These are phyloP conservation scores for Drechmeria coniospora DNA, from an alignment of 2,329 filamentous ascomycete genomes.

Conservation along the genomic window DNA sequence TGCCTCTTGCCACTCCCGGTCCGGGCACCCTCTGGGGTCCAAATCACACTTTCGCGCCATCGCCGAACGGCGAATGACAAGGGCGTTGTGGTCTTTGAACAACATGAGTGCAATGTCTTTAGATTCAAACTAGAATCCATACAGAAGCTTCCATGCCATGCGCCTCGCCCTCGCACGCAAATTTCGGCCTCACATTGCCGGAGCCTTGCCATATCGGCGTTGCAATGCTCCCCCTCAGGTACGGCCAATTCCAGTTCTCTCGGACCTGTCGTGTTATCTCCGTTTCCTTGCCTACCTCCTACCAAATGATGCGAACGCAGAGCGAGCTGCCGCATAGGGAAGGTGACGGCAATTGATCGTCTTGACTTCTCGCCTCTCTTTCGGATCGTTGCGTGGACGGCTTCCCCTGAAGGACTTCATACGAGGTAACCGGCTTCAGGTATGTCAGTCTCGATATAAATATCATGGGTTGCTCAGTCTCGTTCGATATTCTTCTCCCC, in stretches of 20 bases:
- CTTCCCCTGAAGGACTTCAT: no score
- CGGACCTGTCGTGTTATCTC: background rate
- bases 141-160: constrained; percentile 1
- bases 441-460: constrained; percentile 4
- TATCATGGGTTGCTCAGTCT: background rate
- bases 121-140: constrained; percentile 2
- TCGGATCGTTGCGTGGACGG: no score
- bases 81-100: background rate
- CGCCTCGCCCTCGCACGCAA: background rate
- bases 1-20: no score
- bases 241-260: no score
- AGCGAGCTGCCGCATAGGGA: constrained; percentile 6
- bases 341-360: constrained; percentile 2
- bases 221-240: no score
- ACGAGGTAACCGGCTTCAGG: no score
- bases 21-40: no score
- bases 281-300: background rate
- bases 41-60: no score
- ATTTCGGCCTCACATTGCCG: no score
- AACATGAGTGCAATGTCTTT: background rate
- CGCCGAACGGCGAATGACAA: background rate
- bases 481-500: background rate
- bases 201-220: no score
- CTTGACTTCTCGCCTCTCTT: background rate
- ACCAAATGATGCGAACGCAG: background rate